Base-by-base conservation (phyloP, 1,139 yeast genomes). In the Tardiomyces blankii region DNA sequence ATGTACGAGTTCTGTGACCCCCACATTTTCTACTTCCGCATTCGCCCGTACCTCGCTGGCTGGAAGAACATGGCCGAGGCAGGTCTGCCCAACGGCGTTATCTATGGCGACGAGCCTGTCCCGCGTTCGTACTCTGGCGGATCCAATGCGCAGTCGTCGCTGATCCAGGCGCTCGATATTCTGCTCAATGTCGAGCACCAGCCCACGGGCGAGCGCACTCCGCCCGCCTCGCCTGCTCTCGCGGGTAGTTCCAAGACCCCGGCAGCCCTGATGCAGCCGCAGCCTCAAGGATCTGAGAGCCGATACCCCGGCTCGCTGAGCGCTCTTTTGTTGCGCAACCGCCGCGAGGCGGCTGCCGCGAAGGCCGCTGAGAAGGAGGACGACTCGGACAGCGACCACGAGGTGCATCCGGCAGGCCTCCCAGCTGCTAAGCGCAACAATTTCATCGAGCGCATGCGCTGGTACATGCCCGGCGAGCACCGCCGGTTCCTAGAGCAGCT, bases 1-100 rank as follows among this genome's bases (percentile, higher is more conserved):
- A 85, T 89, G 94, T 89, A 85, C 60, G 95, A 88, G 54, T 83
- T 83, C 84, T 87, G 96, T 62, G 96, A 88, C 60, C 96, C 97
- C 1, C 94, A 87, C 61, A 80, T 82, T 1, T 89, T 89, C 60
- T 89, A 86, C 62, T 84, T 76, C 66, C 75, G 93, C 52, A 75
- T 89, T 46, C 74, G 97, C 57, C 96, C 97, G 0, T 89, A 76
- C 58, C 68, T 89, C 49, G 96, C 96, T 0, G 97, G 96, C 1
- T 89, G 96, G 95, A 80, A 81, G 61, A 85, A 86, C 58, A 88
- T 89, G 96, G 78, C 76, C 18, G 89, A 80, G 50, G 88, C 83
- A 1, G 96, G 96, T 0, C 71, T 89, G 48, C 81, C 87, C 44
- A 64, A 78, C 48, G 96, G 96, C 1, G 80, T 88, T 1, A 66